Percentiles rank a stretch among this genome's conserved stretches.
These are phyloP conservation scores for Talaromyces amestolkiae DNA, from an alignment of 2,329 filamentous ascomycete genomes.

Conservation along the genomic window DNA sequence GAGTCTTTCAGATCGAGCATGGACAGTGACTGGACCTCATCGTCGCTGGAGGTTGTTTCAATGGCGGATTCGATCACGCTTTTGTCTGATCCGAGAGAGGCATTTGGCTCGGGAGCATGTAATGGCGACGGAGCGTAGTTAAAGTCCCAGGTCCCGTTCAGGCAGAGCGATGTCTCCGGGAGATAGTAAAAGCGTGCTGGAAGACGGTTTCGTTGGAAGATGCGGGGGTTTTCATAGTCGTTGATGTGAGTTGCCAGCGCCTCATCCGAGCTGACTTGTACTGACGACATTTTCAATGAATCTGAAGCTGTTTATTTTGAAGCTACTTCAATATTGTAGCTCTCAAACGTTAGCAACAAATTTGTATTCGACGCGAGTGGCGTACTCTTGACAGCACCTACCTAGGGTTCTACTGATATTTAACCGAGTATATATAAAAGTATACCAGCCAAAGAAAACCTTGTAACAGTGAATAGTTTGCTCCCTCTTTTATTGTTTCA, in stretches of 20 bases:
- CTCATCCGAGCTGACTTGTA: not conserved
- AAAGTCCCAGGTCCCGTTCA: constrained; percentile 61
- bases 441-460: not conserved
- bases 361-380: not conserved
- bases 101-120: constrained; percentile 36
- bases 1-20: not conserved
- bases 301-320: not conserved
- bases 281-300: not conserved
- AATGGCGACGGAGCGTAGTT: constrained; percentile 49
- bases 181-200: constrained; percentile 55
- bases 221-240: constrained; percentile 52
- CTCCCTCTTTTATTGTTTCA: not conserved
- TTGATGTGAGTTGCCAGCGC: not conserved
- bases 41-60: not conserved
- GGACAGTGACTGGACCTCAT: not conserved
- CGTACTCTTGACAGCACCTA: not conserved
- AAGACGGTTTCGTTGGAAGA: constrained; percentile 55
- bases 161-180: constrained; percentile 43
- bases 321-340: not conserved
- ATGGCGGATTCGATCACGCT: not conserved
- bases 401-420: not conserved
- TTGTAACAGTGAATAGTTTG: not conserved
- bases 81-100: not conserved
- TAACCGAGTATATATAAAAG: not conserved
- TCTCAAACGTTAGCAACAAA: not conserved